Percentiles rank a stretch among this genome's conserved stretches.
Evolutionary conservation across 140 eudicot species (phyloP).

Genomic region (Senecio squalidus): DNA sequence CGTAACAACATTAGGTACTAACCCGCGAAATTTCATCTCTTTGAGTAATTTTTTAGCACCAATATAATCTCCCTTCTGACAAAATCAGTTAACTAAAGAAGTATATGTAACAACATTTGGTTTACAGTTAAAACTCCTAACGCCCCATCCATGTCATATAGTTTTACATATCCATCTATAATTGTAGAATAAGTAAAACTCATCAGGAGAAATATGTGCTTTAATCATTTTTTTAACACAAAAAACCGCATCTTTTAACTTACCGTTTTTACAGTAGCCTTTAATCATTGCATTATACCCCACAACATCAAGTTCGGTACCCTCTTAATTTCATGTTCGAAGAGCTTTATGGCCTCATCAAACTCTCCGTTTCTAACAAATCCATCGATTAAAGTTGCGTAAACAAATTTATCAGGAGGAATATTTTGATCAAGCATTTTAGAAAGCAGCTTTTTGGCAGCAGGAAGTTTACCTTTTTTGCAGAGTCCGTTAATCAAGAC

Average conservation of each 20-base stretch:
- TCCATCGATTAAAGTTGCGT: constrained; percentile 75
- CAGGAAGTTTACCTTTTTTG: constrained; percentile 54
- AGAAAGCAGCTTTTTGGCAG: constrained; percentile 50
- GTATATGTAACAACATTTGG: constrained; percentile 86
- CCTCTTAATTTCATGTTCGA: constrained; percentile 40
- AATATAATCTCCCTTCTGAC: constrained; percentile 43
- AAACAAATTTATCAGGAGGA: constrained; percentile 54
- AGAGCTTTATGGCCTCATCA: constrained; percentile 67
- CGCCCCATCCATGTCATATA: constrained; percentile 53
- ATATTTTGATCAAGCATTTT: constrained; percentile 66
- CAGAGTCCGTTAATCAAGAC: constrained; percentile 70
- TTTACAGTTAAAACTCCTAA: constrained; percentile 46
- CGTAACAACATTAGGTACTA: constrained; percentile 83
- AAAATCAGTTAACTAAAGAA: constrained; percentile 68
- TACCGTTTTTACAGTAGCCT: constrained; percentile 73
- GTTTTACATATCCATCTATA: constrained; percentile 77
- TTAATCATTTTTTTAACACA: constrained; percentile 51
- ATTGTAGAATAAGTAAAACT: constrained; percentile 75
- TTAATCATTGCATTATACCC: constrained; percentile 82
- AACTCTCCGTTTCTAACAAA: constrained; percentile 45
- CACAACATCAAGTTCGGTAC: constrained; percentile 54
- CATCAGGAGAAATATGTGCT: constrained; percentile 46
- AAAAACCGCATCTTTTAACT: constrained; percentile 58
- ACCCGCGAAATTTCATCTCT: constrained; percentile 49
- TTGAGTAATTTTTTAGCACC: constrained; percentile 50